Evolutionary conservation across 768 basidiomycete genomes (phyloP).

Genomic region (Porphyrellus cyaneotinctus): DNA sequence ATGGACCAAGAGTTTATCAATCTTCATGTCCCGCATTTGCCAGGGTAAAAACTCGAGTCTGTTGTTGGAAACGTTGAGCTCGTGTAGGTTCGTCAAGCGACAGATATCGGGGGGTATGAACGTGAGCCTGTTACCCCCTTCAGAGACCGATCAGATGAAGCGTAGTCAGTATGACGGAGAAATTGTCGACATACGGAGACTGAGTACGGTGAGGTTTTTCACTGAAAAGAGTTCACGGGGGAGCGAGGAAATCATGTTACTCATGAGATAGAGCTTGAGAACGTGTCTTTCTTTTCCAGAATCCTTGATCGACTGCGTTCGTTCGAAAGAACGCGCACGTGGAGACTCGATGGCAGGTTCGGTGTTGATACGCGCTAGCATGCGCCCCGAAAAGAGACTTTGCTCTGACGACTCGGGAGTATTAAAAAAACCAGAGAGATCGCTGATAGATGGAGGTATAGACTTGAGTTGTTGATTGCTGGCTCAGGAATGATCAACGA

Average conservation of each 20-base stretch:
- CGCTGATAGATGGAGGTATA: constrained; percentile 46
- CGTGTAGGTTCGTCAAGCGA: constrained; percentile 47
- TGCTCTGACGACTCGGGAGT: constrained; percentile 36
- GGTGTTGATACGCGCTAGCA: constrained; percentile 34
- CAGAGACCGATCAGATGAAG: neutral
- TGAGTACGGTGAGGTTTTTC: constrained; percentile 55
- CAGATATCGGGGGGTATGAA: constrained; percentile 62
- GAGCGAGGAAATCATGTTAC: constrained; percentile 50
- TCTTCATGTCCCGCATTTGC: constrained; percentile 58
- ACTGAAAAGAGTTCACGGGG: constrained; percentile 58
- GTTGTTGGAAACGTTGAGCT: constrained; percentile 63
- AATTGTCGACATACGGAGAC: constrained; percentile 48
- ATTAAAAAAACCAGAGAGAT: constrained; percentile 46
- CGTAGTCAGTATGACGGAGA: neutral
- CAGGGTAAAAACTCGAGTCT: constrained; percentile 56
- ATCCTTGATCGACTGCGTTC: constrained; percentile 28
- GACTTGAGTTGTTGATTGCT: constrained; percentile 41
- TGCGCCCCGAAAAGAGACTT: constrained; percentile 21
- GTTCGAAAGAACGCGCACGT: constrained; percentile 22
- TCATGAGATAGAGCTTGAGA: constrained; percentile 53
- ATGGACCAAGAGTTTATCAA: constrained; percentile 43
- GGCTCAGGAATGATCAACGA: constrained; percentile 11
- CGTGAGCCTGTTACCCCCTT: constrained; percentile 56
- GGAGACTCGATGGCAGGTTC: constrained; percentile 28
- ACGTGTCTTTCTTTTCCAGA: constrained; percentile 43